Percentiles rank a stretch among this genome's conserved stretches.
These are phyloP conservation scores for Candolleomyces efflorescens DNA, from an alignment of 768 basidiomycete genomes.

Conservation along the genomic window DNA sequence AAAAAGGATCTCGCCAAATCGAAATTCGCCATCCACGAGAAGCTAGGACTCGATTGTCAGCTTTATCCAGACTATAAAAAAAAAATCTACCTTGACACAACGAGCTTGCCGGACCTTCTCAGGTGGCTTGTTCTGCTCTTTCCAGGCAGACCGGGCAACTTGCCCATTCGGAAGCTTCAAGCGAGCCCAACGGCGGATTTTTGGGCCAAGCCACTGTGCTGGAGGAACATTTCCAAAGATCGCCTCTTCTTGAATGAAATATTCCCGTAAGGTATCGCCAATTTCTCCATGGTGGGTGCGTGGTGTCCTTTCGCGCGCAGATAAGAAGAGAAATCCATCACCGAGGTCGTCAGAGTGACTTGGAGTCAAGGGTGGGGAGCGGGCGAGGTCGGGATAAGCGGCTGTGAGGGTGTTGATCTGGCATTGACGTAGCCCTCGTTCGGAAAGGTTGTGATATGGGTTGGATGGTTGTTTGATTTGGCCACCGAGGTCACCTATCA, in stretches of 20 bases:
- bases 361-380: constrained; percentile 11
- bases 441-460: constrained; percentile 18
- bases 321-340: constrained; percentile 15
- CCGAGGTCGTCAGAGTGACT: constrained; percentile 16
- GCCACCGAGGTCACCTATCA: constrained; percentile 15
- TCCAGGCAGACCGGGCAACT: constrained; percentile 23
- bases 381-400: background rate
- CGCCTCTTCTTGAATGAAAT: background rate
- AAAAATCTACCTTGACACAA: background rate
- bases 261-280: background rate
- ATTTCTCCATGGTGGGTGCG: background rate
- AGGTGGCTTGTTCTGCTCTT: constrained; percentile 12
- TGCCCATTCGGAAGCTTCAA: constrained; percentile 29
- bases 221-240: background rate
- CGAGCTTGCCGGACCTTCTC: background rate
- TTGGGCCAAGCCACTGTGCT: constrained; percentile 9
- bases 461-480: constrained; percentile 20
- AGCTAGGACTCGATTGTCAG: background rate
- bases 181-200: constrained; percentile 21
- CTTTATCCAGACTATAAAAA: background rate
- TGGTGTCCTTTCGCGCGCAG: constrained; percentile 1
- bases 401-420: constrained; percentile 14
- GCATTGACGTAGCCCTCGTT: constrained; percentile 5
- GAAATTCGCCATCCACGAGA: background rate
- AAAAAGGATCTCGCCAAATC: background rate